Base-by-base conservation (phyloP, 2,329 filamentous ascomycete species). In the Neopestalotiopsis sp. region DNA sequence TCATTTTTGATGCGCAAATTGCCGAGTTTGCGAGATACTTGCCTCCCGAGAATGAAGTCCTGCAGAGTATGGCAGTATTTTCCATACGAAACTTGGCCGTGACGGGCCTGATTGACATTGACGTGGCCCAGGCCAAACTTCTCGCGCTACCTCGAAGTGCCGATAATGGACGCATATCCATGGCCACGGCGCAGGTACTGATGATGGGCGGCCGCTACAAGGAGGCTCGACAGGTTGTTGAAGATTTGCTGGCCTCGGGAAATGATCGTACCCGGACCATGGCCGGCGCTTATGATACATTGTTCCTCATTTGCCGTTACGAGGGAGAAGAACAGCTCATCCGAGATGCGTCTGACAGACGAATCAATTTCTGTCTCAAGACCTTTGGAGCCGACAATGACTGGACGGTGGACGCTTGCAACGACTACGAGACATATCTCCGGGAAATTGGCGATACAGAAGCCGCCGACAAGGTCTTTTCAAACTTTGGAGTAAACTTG, bases 1-100 rank as follows among this genome's bases (percentile, higher is more conserved):
- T 24, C 14, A 59, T 67, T 10, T 67, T 59, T 34, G 65, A 67
- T 12, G 53, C 42, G 17, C 65, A 67, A 32, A 17, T 67, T 13
- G 10, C 53, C 53, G 49, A 56, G 65, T 67, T 67, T 45, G 30
- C 42, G n/a, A 67, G 32, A 56, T 67, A 67, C 20, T 53, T 67
- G 12, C 28, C 32, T 0, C 32, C 53, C 4, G 38, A 61, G 24
- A 67, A 67, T 17, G n/a, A 20, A n/a, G 17, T 67, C 20, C 20
- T 67, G 7, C 53, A 56, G 34, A 59, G 53, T n/a, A 56, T 67
- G 17, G 34, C 56, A 17, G 56, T 67, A 14, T 67, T 59, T 67
- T 28, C 56, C 12, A 56, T 53, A 34, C 53, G 65, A 7, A 59
- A 67, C 32, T 34, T 67, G 13, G 53, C 65, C 9, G 40, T 67